Conservation (phyloP, 257 asterid genomes). For the Solanum habrochaites region DNA sequence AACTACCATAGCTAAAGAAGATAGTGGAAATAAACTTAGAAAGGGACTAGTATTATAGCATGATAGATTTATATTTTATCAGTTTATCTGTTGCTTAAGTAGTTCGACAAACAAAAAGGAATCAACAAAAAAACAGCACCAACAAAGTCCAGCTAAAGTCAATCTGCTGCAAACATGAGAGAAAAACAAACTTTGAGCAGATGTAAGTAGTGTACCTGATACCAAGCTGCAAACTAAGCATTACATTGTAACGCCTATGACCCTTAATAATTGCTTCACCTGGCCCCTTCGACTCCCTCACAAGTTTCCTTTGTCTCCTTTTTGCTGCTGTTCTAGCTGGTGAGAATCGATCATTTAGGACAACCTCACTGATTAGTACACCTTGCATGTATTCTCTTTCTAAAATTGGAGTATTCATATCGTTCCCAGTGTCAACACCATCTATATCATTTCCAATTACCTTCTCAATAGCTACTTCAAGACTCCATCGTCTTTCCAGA, state of each 20-base stretch:
- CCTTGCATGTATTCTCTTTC: conserved; percentile 99
- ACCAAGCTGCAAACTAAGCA: conserved; percentile 96
- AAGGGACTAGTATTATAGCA: background rate
- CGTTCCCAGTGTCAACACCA: conserved; percentile 34
- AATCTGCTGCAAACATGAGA: background rate
- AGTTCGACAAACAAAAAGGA: background rate
- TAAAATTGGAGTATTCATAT: conserved; percentile 44
- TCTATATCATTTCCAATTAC: conserved; percentile 56
- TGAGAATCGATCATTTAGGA: conserved; percentile 57
- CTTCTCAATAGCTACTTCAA: conserved; percentile 85
- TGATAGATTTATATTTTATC: background rate
- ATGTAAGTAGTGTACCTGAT: conserved; percentile 46
- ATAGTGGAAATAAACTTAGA: background rate
- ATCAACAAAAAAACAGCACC: background rate
- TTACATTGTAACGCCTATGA: conserved; percentile 84
- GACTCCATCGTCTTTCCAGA: conserved; percentile 84
- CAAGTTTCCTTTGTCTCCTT: conserved; percentile 62
- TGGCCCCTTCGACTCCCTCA: conserved; percentile 58
- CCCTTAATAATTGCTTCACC: conserved; percentile 95
- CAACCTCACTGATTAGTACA: conserved; percentile 73
- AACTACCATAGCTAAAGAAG: background rate
- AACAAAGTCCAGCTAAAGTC: background rate
- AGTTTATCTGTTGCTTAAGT: background rate
- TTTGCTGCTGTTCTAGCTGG: conserved; percentile 51
- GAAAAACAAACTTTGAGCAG: background rate